Base-by-base conservation (phyloP, 2,329 filamentous ascomycete genomes). In the Sphaerulina vaccinii region DNA sequence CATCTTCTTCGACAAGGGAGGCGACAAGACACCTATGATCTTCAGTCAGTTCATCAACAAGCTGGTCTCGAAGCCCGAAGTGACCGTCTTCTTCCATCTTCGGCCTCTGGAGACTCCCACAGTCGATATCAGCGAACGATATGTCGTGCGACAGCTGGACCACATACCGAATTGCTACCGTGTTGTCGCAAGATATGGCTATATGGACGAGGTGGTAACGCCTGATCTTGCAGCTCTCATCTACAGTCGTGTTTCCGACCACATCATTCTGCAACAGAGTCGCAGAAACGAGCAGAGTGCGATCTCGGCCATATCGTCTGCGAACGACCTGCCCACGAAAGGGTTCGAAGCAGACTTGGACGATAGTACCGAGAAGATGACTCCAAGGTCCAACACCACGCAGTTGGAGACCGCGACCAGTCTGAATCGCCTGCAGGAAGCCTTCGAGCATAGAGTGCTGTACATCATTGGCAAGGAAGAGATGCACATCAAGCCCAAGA, bases 1-100 rank as follows among this genome's bases (percentile, higher is more conserved):
- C 1, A 83, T 90, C 48, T 90, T 88, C 72, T 90, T 91, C 65
- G 87, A 90, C 71, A 90, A 90, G 70, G 77, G 81, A 1, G 86
- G 86, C 35, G 77, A 80, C 29, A 47, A 23, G 39, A 49, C 49
- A 9, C 62, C 62, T 2, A 58, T 49, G 22, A 60, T 65, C 22
- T 65, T 58, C 40, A 51, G 56, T 15, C 60, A 63, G 43, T 65
- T 60, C 42, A 47, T 62, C 3, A 39, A 46, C 5, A 65, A 63
- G 33, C 56, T 65, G 36, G 52, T 55, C 29, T 60, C 62, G 3
- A 54, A 62, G 44, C 53, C 54, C 19, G 55, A 62, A 11, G 55
- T 59, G 1, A 56, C 61, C 3, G 55, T 64, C 2, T 58, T 65
- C 21, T 52, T 65, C 46, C 62, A 65, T 43, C 21, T 65, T 15